Base-by-base conservation (phyloP, 306 rosid species). In the Spatholobus suberectus region DNA sequence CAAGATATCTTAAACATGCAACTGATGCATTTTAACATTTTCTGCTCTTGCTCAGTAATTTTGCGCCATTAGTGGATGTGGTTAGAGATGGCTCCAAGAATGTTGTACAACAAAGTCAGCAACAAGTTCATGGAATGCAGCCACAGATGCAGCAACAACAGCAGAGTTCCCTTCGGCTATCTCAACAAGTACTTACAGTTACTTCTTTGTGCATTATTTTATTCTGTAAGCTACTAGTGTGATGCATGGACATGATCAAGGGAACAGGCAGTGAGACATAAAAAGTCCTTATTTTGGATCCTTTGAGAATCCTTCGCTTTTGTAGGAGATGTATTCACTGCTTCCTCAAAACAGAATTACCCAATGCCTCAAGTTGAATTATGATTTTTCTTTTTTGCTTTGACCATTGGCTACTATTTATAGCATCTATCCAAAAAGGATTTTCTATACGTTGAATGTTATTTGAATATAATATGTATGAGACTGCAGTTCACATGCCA, bases 61-160 rank as follows among this genome's bases (percentile, higher is more conserved):
- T 90, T 81, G 90, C 92, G 12, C 86, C 97, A 37, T 83, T 95
- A 76, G 84, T 68, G 73, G 97, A 95, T 83, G 85, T 84, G 82
- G 90, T 95, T 72, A 95, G 92, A 88, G 97, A 91, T 86, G 90
- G 91, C 85, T 84, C 96, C 81, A 90, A 82, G 84, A 93, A 84
- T 89, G 46, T 62, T 76, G 89, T 77, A 34, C 96, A 85, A 26
- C 99, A 90, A 66, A 70, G 77, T 82, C 96, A 86, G 82, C 94
- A 82, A 76, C 97, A 90, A 84, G 81, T 82, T 86, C 92, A 82
- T 51, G 97, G 90, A 77, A 68, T 86, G 58, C 97, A 88, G 83
- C 73, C 92, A 37, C 99, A 89, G 55, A 8, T 92, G 82, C 94
- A 85, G 85, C 84, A 89, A 74, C 97, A 87, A 70, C 92, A 84